phyloP scores from a whole-genome alignment of 1,284 basidiomycete genomes.

The Malassezia equina region DNA sequence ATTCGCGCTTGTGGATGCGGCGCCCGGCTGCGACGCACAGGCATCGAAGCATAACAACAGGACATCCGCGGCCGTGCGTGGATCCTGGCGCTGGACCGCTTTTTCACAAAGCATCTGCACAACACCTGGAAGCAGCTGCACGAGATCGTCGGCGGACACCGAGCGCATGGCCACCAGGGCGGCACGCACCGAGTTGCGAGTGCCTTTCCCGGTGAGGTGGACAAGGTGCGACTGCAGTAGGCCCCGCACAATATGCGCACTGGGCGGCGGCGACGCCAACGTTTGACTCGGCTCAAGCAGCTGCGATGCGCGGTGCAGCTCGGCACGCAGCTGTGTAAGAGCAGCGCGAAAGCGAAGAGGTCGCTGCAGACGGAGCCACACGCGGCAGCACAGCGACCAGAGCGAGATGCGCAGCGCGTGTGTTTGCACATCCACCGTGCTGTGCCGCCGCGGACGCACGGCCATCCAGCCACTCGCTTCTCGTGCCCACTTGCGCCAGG shows the following conservation, averaged over 20 bases:
- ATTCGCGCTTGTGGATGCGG: not conserved
- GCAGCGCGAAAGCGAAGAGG: conserved; percentile 5
- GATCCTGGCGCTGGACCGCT: not conserved
- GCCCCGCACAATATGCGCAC: not conserved
- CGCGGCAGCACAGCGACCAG: conserved; percentile 15
- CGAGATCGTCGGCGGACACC: not conserved
- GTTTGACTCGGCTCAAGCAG: not conserved
- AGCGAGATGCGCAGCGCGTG: conserved; percentile 12
- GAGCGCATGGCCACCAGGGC: not conserved
- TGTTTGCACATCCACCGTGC: not conserved
- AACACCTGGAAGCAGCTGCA: not conserved
- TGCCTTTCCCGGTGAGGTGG: conserved; percentile 1
- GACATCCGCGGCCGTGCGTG: not conserved
- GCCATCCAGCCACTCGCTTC: not conserved
- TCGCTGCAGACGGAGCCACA: conserved; percentile 14
- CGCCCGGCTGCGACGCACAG: not conserved
- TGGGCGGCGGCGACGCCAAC: not conserved
- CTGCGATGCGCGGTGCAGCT: not conserved
- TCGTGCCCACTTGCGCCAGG: conserved; percentile 9
- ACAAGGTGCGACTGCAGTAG: conserved; percentile 12
- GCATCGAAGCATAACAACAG: not conserved
- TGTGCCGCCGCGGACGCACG: not conserved
- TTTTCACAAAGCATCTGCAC: not conserved
- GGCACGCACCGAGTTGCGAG: not conserved
- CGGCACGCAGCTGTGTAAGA: not conserved